phyloP scores from a whole-genome alignment of 768 basidiomycete genomes.

The Lactarius akahatsu region DNA sequence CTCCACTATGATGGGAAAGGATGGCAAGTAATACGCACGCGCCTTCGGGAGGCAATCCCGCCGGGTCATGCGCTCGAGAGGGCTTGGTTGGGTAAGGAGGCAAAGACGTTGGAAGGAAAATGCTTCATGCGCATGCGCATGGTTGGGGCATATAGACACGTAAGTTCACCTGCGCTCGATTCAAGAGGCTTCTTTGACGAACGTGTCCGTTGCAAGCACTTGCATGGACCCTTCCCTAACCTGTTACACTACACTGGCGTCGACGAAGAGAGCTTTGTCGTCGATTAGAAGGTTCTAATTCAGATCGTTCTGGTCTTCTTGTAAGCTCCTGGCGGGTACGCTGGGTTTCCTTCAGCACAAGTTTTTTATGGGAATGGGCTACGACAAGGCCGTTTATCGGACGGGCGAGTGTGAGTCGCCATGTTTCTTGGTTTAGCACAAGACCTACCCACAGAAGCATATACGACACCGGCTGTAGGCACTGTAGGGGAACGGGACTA shows the following conservation, averaged over 20 bases:
- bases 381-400: neutral
- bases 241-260: slow-evolving; percentile 51
- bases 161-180: slow-evolving; percentile 36
- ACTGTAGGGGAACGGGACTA: neutral
- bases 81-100: slow-evolving; percentile 52
- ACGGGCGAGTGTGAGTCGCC: no score
- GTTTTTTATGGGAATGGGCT: neutral
- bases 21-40: slow-evolving; percentile 50
- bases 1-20: slow-evolving; percentile 57
- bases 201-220: slow-evolving; percentile 40
- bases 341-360: neutral
- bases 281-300: slow-evolving; percentile 1
- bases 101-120: slow-evolving; percentile 51
- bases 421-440: no score
- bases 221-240: slow-evolving; percentile 56
- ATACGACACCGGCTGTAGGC: neutral
- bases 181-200: slow-evolving; percentile 2
- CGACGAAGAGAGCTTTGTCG: slow-evolving; percentile 5
- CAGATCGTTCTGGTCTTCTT: neutral
- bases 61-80: slow-evolving; percentile 45
- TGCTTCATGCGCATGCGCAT: slow-evolving; percentile 60
- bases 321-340: neutral
- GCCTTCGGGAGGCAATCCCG: slow-evolving; percentile 47
- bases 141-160: slow-evolving; percentile 54
- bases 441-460: neutral